These are phyloP conservation scores for Trifolium fragiferum DNA, from an alignment of 306 rosid genomes.

Conservation along the genomic window DNA sequence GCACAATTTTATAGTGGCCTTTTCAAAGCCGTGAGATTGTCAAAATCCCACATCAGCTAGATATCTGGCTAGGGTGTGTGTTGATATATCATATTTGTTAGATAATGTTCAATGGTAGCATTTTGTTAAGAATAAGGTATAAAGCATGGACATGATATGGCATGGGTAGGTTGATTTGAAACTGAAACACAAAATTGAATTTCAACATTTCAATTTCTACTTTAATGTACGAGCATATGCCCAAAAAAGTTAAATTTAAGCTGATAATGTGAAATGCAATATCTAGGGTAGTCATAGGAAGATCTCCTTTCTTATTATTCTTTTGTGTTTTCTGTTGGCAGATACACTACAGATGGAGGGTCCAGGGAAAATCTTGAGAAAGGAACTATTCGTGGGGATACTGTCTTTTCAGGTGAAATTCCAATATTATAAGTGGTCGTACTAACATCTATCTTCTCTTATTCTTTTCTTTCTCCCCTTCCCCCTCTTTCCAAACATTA, in stretches of 20 bases:
- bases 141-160: too few species aligned
- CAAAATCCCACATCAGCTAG: not conserved
- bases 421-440: slow-evolving; percentile 16
- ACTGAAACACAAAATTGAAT: slow-evolving; percentile 28
- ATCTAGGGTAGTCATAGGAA: slow-evolving; percentile 1
- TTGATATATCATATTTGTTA: not conserved
- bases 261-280: slow-evolving; percentile 4
- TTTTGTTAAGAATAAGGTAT: slow-evolving; percentile 3
- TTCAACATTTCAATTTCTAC: slow-evolving; percentile 27
- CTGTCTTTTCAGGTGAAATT: slow-evolving; percentile 74
- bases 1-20: not conserved
- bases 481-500: not conserved
- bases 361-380: slow-evolving; percentile 75
- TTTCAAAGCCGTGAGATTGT: not conserved
- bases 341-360: slow-evolving; percentile 99
- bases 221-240: not conserved
- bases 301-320: slow-evolving; percentile 20
- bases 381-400: slow-evolving; percentile 87
- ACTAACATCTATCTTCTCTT: slow-evolving; percentile 23
- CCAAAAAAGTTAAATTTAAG: not conserved
- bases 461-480: not conserved
- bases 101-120: not conserved
- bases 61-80: not conserved
- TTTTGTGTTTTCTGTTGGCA: slow-evolving; percentile 41
- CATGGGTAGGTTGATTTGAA: slow-evolving; percentile 20